Evolutionary conservation across 2,329 filamentous ascomycete genomes (phyloP).

Genomic region (Falciphora oryzae): DNA sequence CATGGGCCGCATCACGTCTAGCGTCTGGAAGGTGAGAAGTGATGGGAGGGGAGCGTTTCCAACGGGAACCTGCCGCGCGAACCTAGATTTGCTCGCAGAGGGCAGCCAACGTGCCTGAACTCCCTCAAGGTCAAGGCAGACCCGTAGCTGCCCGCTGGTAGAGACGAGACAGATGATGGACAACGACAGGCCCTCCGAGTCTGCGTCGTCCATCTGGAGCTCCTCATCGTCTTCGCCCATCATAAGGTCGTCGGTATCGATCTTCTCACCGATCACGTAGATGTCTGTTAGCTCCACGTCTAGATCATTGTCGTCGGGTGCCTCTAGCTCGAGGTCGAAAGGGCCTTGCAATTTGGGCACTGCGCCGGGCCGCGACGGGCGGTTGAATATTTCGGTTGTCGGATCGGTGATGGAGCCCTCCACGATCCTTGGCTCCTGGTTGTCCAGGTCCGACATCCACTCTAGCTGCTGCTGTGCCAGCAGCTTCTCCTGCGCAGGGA

Average conservation of each 20-base stretch:
- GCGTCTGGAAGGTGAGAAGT: slow-evolving; percentile 55
- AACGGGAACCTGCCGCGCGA: slow-evolving; percentile 22
- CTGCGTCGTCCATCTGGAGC: slow-evolving; percentile 48
- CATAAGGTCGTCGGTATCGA: slow-evolving; percentile 55
- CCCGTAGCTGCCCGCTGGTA: slow-evolving; percentile 53
- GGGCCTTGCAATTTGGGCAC: slow-evolving; percentile 58
- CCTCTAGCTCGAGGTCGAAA: slow-evolving; percentile 50
- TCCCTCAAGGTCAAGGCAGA: slow-evolving; percentile 57
- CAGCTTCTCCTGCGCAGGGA: slow-evolving; percentile 47
- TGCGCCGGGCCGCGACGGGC: slow-evolving; percentile 51
- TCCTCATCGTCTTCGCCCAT: slow-evolving; percentile 56
- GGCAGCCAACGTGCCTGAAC: slow-evolving; percentile 63
- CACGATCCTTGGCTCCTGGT: slow-evolving; percentile 52
- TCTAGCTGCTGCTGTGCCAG: slow-evolving; percentile 59
- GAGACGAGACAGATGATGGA: slow-evolving; percentile 55
- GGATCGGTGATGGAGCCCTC: slow-evolving; percentile 45
- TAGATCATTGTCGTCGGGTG: slow-evolving; percentile 46
- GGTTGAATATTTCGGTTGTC: slow-evolving; percentile 47
- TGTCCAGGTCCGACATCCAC: slow-evolving; percentile 62
- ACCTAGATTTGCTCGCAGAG: slow-evolving; percentile 45
- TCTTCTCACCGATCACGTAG: slow-evolving; percentile 55
- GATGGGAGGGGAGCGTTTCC: slow-evolving; percentile 29
- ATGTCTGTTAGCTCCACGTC: slow-evolving; percentile 56
- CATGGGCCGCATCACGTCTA: slow-evolving; percentile 50
- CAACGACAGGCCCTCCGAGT: slow-evolving; percentile 55